Percentiles rank a stretch among this genome's conserved stretches.
Evolutionary conservation across 2,329 filamentous ascomycete genomes (phyloP).

Genomic region (Lomentospora prolificans): DNA sequence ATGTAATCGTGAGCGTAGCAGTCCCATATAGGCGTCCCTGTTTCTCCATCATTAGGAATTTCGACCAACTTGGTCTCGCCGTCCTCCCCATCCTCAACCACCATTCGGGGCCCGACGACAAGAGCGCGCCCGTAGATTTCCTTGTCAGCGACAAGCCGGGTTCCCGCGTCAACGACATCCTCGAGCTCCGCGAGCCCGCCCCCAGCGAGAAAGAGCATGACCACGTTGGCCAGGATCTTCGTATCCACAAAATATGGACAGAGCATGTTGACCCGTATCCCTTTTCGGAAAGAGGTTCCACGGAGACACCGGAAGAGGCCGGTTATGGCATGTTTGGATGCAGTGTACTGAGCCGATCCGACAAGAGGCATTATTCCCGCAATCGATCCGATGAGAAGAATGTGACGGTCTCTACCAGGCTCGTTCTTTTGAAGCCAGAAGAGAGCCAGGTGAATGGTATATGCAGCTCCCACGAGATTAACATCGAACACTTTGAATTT

Average conservation of each 20-base stretch:
- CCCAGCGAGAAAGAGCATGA: constrained; percentile 32
- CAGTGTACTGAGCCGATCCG: constrained; percentile 38
- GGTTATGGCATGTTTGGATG: constrained; percentile 56
- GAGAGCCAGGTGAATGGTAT: constrained; percentile 55
- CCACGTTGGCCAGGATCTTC: constrained; percentile 29
- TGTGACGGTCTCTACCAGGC: constrained; percentile 16
- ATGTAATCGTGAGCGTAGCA: constrained; percentile 49
- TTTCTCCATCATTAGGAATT: neutral
- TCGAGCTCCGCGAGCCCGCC: constrained; percentile 39
- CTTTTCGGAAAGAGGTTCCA: constrained; percentile 20
- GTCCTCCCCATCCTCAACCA: constrained; percentile 24
- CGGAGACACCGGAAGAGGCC: constrained; percentile 51
- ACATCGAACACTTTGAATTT: constrained; percentile 46
- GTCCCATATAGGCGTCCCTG: constrained; percentile 46
- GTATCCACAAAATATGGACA: constrained; percentile 54
- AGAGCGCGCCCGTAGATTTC: constrained; percentile 46
- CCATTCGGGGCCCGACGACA: constrained; percentile 45
- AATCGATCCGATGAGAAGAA: constrained; percentile 54
- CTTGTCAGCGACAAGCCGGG: constrained; percentile 49
- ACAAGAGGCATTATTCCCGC: constrained; percentile 41
- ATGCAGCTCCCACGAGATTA: constrained; percentile 54
- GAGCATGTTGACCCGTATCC: constrained; percentile 55
- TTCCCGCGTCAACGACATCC: constrained; percentile 56
- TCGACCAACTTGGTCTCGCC: constrained; percentile 14
- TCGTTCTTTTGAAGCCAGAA: constrained; percentile 34